A percentile compares a stretch with the other conserved stretches of the same genome.
phyloP scores from a whole-genome alignment of 139 green algal genomes.

The Desmodesmus armatus region DNA sequence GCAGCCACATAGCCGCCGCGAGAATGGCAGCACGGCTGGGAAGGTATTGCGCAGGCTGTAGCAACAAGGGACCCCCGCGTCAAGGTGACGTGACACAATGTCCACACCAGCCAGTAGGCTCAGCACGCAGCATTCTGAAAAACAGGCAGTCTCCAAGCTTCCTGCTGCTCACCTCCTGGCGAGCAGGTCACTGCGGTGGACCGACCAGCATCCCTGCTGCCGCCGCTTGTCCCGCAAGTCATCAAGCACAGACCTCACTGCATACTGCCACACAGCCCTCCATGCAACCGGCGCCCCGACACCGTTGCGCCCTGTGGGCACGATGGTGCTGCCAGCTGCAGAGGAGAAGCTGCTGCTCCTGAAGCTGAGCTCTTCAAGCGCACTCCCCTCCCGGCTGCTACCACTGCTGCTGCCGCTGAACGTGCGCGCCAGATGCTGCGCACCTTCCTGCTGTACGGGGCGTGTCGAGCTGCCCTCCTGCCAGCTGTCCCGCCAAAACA shows the following conservation, averaged over 20 bases:
- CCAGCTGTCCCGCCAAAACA: neutral
- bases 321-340: conserved; percentile 3
- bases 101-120: no score
- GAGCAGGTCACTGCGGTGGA: conserved; percentile 15
- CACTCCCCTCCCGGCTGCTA: neutral
- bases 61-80: no score
- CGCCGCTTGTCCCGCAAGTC: conserved; percentile 45
- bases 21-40: neutral
- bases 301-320: conserved; percentile 23
- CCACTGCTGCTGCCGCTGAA: neutral
- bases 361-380: neutral
- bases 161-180: conserved; percentile 8
- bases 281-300: conserved; percentile 41
- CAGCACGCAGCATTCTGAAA: no score
- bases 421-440: neutral
- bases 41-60: no score
- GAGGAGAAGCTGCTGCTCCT: conserved; percentile 21
- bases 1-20: neutral
- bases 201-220: neutral
- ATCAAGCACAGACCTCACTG: conserved; percentile 51
- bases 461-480: neutral
- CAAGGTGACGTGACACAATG: no score
- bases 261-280: conserved; percentile 67
- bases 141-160: no score
- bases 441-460: neutral